Evolutionary conservation across 129 eudicot species (phyloP).

Genomic region (Scalesia atractyloides): DNA sequence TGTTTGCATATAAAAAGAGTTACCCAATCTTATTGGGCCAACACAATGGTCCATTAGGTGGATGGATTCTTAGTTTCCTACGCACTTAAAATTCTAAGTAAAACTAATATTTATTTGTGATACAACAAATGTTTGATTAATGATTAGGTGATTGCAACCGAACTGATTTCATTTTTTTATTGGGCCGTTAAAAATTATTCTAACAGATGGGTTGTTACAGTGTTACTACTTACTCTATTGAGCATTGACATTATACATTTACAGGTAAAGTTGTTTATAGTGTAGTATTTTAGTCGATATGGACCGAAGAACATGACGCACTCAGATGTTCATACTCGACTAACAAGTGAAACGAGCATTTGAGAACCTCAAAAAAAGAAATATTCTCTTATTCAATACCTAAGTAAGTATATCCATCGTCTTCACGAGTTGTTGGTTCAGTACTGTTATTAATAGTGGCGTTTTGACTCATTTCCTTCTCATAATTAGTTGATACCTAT

Average conservation of each 20-base stretch:
- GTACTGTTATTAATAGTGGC: too few relatives aligned
- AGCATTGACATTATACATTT: background rate
- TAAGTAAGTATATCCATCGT: background rate
- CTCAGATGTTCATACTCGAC: background rate
- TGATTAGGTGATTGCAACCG: background rate
- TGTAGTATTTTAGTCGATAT: background rate
- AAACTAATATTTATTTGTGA: background rate
- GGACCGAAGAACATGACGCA: background rate
- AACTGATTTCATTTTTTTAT: background rate
- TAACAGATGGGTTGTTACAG: background rate
- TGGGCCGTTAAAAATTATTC: background rate
- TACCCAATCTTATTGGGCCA: background rate
- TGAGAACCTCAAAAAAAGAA: background rate
- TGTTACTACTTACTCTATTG: too few relatives aligned
- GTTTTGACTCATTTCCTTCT: background rate
- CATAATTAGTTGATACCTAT: background rate
- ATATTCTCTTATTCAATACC: background rate
- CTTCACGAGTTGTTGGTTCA: too few relatives aligned
- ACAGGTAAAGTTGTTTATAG: background rate
- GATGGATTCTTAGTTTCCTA: too few relatives aligned
- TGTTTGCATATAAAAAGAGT: constrained; percentile 20
- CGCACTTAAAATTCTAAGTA: background rate
- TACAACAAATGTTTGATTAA: background rate
- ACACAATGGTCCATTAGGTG: background rate
- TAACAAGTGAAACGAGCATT: background rate